phyloP scores from a whole-genome alignment of 148 eudicot species.

The Selenicereus undatus region DNA sequence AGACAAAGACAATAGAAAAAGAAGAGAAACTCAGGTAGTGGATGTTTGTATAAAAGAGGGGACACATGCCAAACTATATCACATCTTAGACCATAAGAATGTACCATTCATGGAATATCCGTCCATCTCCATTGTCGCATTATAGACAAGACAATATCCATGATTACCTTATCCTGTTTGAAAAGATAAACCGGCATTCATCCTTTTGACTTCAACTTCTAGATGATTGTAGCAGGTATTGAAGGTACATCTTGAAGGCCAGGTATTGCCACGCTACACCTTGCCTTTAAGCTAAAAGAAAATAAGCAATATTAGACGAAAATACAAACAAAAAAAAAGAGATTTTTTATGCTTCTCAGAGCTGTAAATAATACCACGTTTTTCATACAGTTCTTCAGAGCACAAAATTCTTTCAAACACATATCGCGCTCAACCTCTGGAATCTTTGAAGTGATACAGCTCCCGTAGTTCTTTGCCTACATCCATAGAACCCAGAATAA shows the following conservation, averaged over 20 bases:
- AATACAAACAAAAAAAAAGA: not conserved
- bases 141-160: not conserved
- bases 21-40: too few species aligned
- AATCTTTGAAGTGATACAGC: slow-evolving; percentile 83
- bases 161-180: slow-evolving; percentile 19
- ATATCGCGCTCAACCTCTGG: slow-evolving; percentile 91
- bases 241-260: slow-evolving; percentile 14
- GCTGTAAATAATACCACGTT: slow-evolving; percentile 50
- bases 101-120: not conserved
- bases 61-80: not conserved
- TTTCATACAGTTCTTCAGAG: slow-evolving; percentile 82
- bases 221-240: not conserved
- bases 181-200: slow-evolving; percentile 5
- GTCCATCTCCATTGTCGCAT: not conserved
- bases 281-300: slow-evolving; percentile 58
- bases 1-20: too few species aligned
- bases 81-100: not conserved
- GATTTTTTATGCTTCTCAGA: not conserved
- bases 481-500: slow-evolving; percentile 18
- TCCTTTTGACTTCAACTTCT: slow-evolving; percentile 2
- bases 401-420: slow-evolving; percentile 83
- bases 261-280: slow-evolving; percentile 30
- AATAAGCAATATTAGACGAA: slow-evolving; percentile 15
- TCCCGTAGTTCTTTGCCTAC: slow-evolving; percentile 86
- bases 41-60: not conserved